These are phyloP conservation scores for Heliosperma pusillum DNA, from an alignment of 148 eudicot species.

Conservation along the genomic window DNA sequence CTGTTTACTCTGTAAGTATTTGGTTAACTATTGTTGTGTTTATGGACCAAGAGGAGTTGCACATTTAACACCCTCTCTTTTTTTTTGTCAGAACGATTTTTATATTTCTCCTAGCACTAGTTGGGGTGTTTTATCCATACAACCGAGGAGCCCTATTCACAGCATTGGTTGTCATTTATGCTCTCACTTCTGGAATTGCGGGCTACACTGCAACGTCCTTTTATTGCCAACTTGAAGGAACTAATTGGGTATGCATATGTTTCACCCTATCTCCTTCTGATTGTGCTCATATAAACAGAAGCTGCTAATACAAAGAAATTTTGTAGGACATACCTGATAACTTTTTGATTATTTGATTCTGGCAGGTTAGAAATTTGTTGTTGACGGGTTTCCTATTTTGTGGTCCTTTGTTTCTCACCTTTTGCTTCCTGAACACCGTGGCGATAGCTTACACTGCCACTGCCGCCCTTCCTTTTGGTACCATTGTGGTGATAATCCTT, in stretches of 20 bases:
- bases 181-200: conserved; percentile 41
- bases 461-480: conserved; percentile 40
- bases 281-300: not conserved
- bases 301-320: not conserved
- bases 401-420: conserved; percentile 36
- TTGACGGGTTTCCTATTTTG: conserved; percentile 36
- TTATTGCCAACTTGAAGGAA: conserved; percentile 39
- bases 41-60: not conserved
- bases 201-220: conserved; percentile 39
- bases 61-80: conserved; percentile 4
- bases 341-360: conserved; percentile 5
- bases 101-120: conserved; percentile 35
- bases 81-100: conserved; percentile 27
- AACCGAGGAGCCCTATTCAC: conserved; percentile 38
- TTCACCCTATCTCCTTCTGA: not conserved
- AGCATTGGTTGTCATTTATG: conserved; percentile 37
- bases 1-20: conserved; percentile 65
- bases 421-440: conserved; percentile 40
- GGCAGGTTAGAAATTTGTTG: conserved; percentile 36
- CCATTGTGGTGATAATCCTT: conserved; percentile 35
- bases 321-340: conserved; percentile 2
- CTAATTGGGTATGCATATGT: conserved; percentile 32
- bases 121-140: conserved; percentile 40
- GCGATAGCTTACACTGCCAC: conserved; percentile 37
- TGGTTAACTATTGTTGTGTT: not conserved